A percentile compares a stretch with the other conserved stretches of the same genome.
Evolutionary conservation across 2,329 filamentous ascomycete genomes (phyloP).

Genomic region (Ophiostoma sp.): DNA sequence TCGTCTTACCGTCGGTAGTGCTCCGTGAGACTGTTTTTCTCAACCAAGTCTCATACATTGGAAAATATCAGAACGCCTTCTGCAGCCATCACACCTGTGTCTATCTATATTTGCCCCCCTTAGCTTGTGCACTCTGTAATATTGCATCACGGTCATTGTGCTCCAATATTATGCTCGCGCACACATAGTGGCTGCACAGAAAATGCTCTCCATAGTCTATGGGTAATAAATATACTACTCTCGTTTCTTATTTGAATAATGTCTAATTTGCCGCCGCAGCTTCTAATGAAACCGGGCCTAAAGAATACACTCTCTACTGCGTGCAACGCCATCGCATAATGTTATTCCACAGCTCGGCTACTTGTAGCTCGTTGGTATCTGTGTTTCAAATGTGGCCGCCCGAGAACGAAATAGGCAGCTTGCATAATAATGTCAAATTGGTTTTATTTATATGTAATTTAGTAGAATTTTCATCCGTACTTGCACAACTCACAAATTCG

Average conservation of each 20-base stretch:
- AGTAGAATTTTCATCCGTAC: too few relatives aligned
- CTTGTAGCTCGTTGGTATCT: neutral
- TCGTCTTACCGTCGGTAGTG: slow-evolving; percentile 9
- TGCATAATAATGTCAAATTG: neutral
- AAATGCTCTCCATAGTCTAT: neutral
- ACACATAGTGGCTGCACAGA: neutral
- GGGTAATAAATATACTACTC: neutral
- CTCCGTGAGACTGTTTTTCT: neutral
- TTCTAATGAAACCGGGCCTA: too few relatives aligned
- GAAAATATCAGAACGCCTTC: neutral
- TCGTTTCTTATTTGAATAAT: neutral
- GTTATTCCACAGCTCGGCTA: neutral
- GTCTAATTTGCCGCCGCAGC: neutral
- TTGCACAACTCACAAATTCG: too few relatives aligned
- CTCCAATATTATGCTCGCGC: neutral
- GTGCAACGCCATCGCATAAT: neutral
- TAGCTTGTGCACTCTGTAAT: neutral
- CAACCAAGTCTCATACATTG: too few relatives aligned
- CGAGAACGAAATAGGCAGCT: neutral
- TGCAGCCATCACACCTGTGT: neutral
- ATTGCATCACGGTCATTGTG: neutral
- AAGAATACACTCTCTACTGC: neutral
- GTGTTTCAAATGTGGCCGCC: neutral
- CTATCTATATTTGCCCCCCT: neutral
- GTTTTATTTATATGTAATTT: neutral